Evolutionary conservation across 495 filamentous ascomycete species (phyloP), one percentile per base, ranked within the genome.

Genomic region (Pseudoneurospora amorphoporcata): DNA sequence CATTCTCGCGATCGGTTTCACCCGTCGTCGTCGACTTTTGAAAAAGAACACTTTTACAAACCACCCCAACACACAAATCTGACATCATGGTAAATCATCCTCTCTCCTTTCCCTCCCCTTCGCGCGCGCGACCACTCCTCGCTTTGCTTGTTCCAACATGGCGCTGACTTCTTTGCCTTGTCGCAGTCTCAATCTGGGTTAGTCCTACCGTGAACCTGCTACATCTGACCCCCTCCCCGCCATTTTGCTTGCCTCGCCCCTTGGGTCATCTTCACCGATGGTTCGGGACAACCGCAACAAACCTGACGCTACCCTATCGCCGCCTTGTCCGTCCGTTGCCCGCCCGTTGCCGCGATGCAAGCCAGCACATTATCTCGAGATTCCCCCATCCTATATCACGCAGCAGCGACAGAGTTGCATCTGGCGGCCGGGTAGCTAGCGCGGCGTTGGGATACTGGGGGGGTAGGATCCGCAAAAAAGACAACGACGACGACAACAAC

Each of bases 101-200:
- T 41, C 65, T 29, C 65, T 12, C 53, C 61, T n/a, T 14, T 2
- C 23, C 41, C 61, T 39, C 6, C 7, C 29, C n/a, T 5, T 12
- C 23, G 7, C 38, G 37, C 17, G 6, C 14, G 41, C 32, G 16
- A 32, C 41, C 70, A 4, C 8, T n/a, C 17, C 14, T 23, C 8
- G 7, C 42, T 29, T 23, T 53, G 9, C 45, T 23, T 29, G 45
- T 53, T 12, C 42, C 42, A 53, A 68, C 29, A 73, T 42, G 40
- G 42, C 41, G 53, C 53, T 61, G 29, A 61, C 53, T 65, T 69
- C 65, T 39, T 17, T 69, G 19, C 47, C 45, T 32, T 74, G 40
- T 72, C 71, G 73, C 77, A 91, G 89, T 89, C 88, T 87, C 87
- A 89, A 88, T 90, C 89, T 81, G 89, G 89, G 89, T 91, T 83